These are phyloP conservation scores for Dendrobium nobile DNA, from an alignment of 106 monocot species.

Conservation along the genomic window DNA sequence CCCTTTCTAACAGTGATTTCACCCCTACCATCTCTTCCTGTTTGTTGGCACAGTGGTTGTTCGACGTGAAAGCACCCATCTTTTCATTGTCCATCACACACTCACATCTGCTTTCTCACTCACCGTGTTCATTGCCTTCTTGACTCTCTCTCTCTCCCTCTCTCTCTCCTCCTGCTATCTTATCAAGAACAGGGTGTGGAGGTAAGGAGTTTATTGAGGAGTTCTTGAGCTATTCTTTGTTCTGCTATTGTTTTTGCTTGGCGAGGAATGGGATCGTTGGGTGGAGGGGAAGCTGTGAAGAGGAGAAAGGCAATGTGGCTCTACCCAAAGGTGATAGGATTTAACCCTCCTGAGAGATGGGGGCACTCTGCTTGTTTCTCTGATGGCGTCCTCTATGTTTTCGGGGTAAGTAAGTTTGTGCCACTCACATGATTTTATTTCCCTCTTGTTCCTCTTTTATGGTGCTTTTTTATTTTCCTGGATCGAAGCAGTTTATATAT, in stretches of 20 bases:
- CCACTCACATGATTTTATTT: too few species aligned
- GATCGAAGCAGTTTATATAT: background rate
- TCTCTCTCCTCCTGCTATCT: background rate
- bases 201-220: background rate
- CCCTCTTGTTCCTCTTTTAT: background rate
- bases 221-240: background rate
- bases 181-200: slow-evolving; percentile 2
- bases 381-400: slow-evolving; percentile 68
- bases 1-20: slow-evolving; percentile 3
- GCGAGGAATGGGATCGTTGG: slow-evolving; percentile 40
- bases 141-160: background rate
- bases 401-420: slow-evolving; percentile 72
- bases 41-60: slow-evolving; percentile 42
- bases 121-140: background rate
- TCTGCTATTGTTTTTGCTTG: background rate
- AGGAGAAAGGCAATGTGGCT: slow-evolving; percentile 96
- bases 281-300: slow-evolving; percentile 28
- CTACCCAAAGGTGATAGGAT: slow-evolving; percentile 72
- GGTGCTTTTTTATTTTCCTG: background rate
- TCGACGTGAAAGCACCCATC: slow-evolving; percentile 65
- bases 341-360: slow-evolving; percentile 94
- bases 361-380: slow-evolving; percentile 87
- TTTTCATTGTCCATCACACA: slow-evolving; percentile 38
- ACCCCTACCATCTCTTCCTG: slow-evolving; percentile 16
- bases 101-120: slow-evolving; percentile 32